Evolutionary conservation across 495 filamentous ascomycete genomes (phyloP).

Genomic region (Sabuloglossum arenarium): DNA sequence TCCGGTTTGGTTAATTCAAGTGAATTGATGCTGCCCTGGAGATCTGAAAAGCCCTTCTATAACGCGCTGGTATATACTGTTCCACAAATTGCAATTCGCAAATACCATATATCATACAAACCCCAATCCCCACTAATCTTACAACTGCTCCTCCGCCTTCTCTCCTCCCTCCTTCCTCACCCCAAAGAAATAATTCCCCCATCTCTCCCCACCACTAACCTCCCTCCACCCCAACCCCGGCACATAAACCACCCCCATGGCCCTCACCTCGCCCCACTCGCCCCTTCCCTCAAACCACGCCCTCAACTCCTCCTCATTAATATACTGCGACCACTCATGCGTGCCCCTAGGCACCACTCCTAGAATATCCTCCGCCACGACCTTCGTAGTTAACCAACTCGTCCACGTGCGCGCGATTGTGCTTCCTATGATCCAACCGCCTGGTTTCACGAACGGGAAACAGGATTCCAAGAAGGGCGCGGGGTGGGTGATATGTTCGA

Average conservation of each 20-base stretch:
- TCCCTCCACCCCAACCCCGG: constrained; percentile 84
- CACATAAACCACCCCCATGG: constrained; percentile 78
- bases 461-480: constrained; percentile 45
- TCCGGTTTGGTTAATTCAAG: too few relatives aligned
- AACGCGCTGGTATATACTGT: too few relatives aligned
- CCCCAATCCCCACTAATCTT: too few relatives aligned
- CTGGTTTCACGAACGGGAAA: constrained; percentile 57
- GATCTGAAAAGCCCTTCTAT: too few relatives aligned
- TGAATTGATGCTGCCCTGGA: too few relatives aligned
- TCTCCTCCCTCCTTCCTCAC: constrained; percentile 33
- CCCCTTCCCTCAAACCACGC: constrained; percentile 29
- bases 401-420: constrained; percentile 79
- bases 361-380: constrained; percentile 77
- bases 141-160: not conserved
- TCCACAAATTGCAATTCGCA: too few relatives aligned
- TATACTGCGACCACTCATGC: constrained; percentile 89
- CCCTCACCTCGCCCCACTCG: constrained; percentile 32
- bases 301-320: constrained; percentile 66
- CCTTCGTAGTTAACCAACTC: constrained; percentile 76
- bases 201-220: constrained; percentile 57
- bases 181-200: constrained; percentile 95
- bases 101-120: too few relatives aligned
- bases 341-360: constrained; percentile 78
- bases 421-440: constrained; percentile 77
- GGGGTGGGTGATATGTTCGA: constrained; percentile 71